phyloP scores from a whole-genome alignment of 2,329 filamentous ascomycete genomes.

The Eutypa lata region DNA sequence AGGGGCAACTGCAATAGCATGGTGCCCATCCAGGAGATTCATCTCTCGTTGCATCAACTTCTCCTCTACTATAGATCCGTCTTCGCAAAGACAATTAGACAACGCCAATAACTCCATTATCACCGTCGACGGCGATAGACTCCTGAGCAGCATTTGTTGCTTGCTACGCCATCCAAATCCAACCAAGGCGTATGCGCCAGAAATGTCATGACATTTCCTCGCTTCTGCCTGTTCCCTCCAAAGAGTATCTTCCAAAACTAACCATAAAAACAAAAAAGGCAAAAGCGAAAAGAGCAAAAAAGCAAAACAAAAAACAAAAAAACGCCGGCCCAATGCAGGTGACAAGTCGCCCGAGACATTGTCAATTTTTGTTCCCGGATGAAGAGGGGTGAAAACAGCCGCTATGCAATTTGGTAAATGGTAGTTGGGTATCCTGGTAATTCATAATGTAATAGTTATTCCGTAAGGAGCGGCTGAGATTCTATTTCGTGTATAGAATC shows the following conservation, averaged over 20 bases:
- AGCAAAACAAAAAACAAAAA: slow-evolving; percentile 25
- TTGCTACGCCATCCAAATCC: background rate
- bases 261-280: slow-evolving; percentile 7
- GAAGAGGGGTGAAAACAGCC: slow-evolving; percentile 40
- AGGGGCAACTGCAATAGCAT: background rate
- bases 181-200: background rate
- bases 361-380: slow-evolving; percentile 23
- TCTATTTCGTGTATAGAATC: slow-evolving; percentile 33
- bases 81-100: background rate
- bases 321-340: slow-evolving; percentile 32
- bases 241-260: slow-evolving; percentile 3
- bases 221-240: slow-evolving; percentile 7
- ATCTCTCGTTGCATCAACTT: background rate
- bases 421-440: slow-evolving; percentile 32
- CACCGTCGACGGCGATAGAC: background rate
- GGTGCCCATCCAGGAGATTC: background rate
- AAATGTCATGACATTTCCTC: slow-evolving; percentile 5
- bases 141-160: background rate
- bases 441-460: slow-evolving; percentile 27
- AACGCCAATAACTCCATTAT: background rate
- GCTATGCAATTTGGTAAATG: slow-evolving; percentile 54
- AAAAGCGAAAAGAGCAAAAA: too few species aligned
- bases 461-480: slow-evolving; percentile 34
- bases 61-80: background rate
- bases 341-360: slow-evolving; percentile 25